Evolutionary conservation across 2,329 filamentous ascomycete genomes (phyloP).

Genomic region (Botrytis byssoidea): DNA sequence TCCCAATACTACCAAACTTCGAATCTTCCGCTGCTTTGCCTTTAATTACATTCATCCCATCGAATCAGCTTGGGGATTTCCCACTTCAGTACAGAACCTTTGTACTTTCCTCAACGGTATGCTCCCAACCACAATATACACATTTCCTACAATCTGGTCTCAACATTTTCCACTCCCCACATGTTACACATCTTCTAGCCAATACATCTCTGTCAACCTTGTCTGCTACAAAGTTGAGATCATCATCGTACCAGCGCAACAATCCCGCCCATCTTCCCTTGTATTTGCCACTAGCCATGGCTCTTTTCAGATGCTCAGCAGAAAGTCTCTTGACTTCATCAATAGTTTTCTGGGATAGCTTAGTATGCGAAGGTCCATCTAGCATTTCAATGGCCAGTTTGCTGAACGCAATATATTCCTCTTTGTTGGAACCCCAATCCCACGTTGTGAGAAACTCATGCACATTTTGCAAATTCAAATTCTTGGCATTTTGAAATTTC

Average conservation of each 20-base stretch:
- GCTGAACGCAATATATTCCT: conserved; percentile 26
- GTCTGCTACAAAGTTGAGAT: conserved; percentile 18
- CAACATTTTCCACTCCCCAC: conserved; percentile 25
- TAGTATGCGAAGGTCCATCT: conserved; percentile 10
- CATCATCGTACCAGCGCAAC: conserved; percentile 24
- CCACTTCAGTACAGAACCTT: conserved; percentile 13
- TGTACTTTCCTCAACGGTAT: conserved; percentile 19
- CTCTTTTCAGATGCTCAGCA: neutral
- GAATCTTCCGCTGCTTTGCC: neutral
- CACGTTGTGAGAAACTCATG: conserved; percentile 28
- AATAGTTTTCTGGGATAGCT: neutral
- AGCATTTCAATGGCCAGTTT: conserved; percentile 24
- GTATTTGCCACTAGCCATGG: conserved; percentile 19
- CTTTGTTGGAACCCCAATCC: conserved; percentile 28
- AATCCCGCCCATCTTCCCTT: conserved; percentile 23
- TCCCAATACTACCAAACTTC: neutral
- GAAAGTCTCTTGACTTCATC: conserved; percentile 6
- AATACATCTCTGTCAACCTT: conserved; percentile 24
- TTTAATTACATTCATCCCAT: neutral
- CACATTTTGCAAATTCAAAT: conserved; percentile 16
- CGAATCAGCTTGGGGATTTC: neutral
- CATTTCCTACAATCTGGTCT: conserved; percentile 22
- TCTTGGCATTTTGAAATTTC: conserved; percentile 21
- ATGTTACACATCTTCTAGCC: conserved; percentile 19
- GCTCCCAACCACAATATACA: conserved; percentile 22